These are phyloP conservation scores for Toxicodendron radicans DNA, from an alignment of 345 rosid species.

Conservation along the genomic window DNA sequence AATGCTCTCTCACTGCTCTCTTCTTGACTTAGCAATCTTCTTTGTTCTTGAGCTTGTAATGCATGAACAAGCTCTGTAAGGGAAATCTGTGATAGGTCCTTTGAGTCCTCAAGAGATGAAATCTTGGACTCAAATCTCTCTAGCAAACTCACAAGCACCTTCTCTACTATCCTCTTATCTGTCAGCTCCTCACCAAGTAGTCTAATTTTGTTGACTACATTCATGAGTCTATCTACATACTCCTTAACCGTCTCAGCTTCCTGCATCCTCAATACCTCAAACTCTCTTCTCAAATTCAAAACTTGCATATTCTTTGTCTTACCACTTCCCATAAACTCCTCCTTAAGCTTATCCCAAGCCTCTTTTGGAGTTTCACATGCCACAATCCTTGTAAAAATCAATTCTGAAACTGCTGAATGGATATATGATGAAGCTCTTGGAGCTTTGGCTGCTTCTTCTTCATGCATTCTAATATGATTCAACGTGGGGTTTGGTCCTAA, in stretches of 20 bases:
- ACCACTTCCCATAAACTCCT: too few species aligned
- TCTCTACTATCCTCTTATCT: too few species aligned
- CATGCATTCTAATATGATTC: neutral
- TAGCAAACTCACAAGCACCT: neutral
- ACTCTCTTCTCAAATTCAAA: too few species aligned
- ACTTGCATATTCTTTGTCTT: too few species aligned
- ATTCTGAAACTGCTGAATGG: neutral
- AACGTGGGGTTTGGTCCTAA: neutral
- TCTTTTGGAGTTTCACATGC: neutral
- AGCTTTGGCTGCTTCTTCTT: neutral
- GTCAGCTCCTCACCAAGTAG: too few species aligned
- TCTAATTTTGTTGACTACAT: too few species aligned
- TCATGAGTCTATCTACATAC: too few species aligned
- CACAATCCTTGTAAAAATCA: conserved; percentile 3
- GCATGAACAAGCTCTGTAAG: neutral
- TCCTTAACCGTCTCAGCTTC: too few species aligned
- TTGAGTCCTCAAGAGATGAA: neutral
- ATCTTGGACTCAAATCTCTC: neutral
- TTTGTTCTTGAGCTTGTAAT: too few species aligned
- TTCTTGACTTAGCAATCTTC: neutral
- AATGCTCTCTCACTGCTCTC: neutral
- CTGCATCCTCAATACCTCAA: too few species aligned
- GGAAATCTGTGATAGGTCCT: neutral
- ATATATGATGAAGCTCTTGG: neutral
- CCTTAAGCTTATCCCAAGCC: neutral